Percentiles rank a stretch among this genome's conserved stretches.
Evolutionary conservation across 495 filamentous ascomycete species (phyloP).

Genomic region (Apodospora peruviana): DNA sequence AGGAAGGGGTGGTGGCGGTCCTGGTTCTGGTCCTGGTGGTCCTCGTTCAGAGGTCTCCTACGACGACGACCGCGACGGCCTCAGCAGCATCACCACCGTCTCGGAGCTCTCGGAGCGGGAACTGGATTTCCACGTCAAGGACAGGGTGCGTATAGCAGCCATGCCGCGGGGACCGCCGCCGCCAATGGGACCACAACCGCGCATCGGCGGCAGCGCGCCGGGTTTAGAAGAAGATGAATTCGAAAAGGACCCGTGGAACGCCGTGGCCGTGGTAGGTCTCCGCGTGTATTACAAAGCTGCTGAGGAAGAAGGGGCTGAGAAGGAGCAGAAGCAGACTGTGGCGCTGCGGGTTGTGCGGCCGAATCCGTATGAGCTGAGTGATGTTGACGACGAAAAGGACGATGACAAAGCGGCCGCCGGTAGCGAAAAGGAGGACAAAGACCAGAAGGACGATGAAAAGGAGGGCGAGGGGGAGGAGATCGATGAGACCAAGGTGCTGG

Average conservation of each 20-base stretch:
- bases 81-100: slow-evolving; percentile 26
- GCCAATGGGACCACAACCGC: neutral
- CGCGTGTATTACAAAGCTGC: slow-evolving; percentile 63
- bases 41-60: neutral
- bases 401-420: too few relatives aligned
- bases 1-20: too few relatives aligned
- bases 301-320: slow-evolving; percentile 46
- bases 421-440: slow-evolving; percentile 6
- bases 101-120: slow-evolving; percentile 32
- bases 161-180: neutral
- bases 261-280: slow-evolving; percentile 73
- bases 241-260: slow-evolving; percentile 73
- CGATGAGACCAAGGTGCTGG: slow-evolving; percentile 35
- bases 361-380: slow-evolving; percentile 22
- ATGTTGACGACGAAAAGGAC: slow-evolving; percentile 19
- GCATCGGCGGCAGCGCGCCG: too few relatives aligned
- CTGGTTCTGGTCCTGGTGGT: neutral
- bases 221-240: slow-evolving; percentile 31
- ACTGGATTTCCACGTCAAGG: slow-evolving; percentile 24
- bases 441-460: neutral
- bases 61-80: slow-evolving; percentile 15
- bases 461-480: slow-evolving; percentile 8
- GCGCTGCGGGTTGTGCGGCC: slow-evolving; percentile 35
- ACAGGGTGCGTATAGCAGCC: slow-evolving; percentile 1
- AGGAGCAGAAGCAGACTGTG: slow-evolving; percentile 40